phyloP scores from a whole-genome alignment of 2,329 filamentous ascomycete species.

The Helotiales sp. region DNA sequence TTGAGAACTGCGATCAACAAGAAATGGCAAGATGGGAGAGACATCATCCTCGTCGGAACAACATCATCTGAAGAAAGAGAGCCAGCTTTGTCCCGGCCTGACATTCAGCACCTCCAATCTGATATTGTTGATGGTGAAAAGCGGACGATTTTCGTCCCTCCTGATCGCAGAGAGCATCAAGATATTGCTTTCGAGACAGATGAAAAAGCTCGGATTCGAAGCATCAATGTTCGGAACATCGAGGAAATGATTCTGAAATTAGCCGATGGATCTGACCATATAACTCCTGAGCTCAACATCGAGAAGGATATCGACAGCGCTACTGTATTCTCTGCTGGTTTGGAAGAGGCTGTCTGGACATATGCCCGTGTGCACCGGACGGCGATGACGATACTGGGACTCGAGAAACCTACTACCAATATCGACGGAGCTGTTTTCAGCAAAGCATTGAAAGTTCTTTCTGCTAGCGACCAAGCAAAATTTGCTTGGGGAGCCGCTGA shows the following conservation, averaged over 20 bases:
- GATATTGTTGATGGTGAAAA: conserved; percentile 53
- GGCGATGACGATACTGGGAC: conserved; percentile 53
- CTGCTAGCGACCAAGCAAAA: conserved; percentile 54
- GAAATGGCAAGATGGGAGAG: conserved; percentile 71
- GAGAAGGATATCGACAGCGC: conserved; percentile 37
- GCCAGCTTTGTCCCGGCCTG: conserved; percentile 46
- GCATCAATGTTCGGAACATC: conserved; percentile 69
- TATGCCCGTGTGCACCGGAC: conserved; percentile 66
- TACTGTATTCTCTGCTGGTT: conserved; percentile 42
- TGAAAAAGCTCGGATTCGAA: conserved; percentile 52
- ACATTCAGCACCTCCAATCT: conserved; percentile 50
- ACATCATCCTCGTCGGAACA: conserved; percentile 81
- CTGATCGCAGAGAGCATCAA: conserved; percentile 47
- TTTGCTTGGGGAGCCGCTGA: conserved; percentile 49
- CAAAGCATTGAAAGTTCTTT: conserved; percentile 49
- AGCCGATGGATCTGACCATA: conserved; percentile 32
- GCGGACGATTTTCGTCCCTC: conserved; percentile 59
- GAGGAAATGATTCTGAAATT: conserved; percentile 60
- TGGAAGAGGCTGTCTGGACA: conserved; percentile 60
- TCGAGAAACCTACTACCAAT: conserved; percentile 42
- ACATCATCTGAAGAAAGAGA: conserved; percentile 60
- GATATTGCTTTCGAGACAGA: conserved; percentile 53
- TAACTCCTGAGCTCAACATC: conserved; percentile 32
- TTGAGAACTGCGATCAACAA: conserved; percentile 75
- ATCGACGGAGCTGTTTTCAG: conserved; percentile 45